These are phyloP conservation scores for Podospora australis DNA, from an alignment of 495 filamentous ascomycete genomes.

Conservation along the genomic window DNA sequence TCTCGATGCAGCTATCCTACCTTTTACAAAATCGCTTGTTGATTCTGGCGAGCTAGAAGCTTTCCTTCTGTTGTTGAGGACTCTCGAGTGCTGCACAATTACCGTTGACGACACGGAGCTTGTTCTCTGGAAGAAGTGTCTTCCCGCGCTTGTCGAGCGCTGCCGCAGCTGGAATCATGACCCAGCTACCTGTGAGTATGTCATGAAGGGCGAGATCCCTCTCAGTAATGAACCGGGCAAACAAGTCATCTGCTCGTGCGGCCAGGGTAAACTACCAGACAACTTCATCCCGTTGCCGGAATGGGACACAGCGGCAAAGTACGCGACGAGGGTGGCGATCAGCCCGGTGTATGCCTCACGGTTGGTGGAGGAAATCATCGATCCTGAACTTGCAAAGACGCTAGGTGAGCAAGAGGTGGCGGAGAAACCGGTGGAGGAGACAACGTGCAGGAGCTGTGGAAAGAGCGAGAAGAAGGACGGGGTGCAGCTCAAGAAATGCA, in stretches of 20 bases:
- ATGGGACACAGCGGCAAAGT: constrained; percentile 19
- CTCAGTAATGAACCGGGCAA: constrained; percentile 21
- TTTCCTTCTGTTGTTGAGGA: constrained; percentile 24
- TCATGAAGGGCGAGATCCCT: constrained; percentile 17
- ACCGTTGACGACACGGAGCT: constrained; percentile 38
- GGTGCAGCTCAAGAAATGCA: constrained; percentile 22
- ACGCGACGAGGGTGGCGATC: constrained; percentile 32
- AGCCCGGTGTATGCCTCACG: constrained; percentile 27
- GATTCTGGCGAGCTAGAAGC: constrained; percentile 17
- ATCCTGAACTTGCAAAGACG: constrained; percentile 5
- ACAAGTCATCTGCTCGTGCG: constrained; percentile 32
- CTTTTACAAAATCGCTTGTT: constrained; percentile 28
- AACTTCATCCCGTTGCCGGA: constrained; percentile 25
- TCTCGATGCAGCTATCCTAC: constrained; percentile 44
- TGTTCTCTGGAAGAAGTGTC: constrained; percentile 41
- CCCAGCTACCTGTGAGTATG: constrained; percentile 42
- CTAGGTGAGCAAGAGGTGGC: neutral
- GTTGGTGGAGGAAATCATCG: constrained; percentile 26
- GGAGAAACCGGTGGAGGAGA: neutral
- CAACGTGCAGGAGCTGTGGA: constrained; percentile 26
- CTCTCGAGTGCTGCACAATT: constrained; percentile 23
- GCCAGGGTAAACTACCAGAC: constrained; percentile 25
- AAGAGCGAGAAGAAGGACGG: constrained; percentile 15
- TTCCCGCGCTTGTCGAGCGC: constrained; percentile 47
- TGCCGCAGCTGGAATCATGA: constrained; percentile 48